phyloP scores from a whole-genome alignment of 805 yeast species.

The Lipomyces yamanashiensis region DNA sequence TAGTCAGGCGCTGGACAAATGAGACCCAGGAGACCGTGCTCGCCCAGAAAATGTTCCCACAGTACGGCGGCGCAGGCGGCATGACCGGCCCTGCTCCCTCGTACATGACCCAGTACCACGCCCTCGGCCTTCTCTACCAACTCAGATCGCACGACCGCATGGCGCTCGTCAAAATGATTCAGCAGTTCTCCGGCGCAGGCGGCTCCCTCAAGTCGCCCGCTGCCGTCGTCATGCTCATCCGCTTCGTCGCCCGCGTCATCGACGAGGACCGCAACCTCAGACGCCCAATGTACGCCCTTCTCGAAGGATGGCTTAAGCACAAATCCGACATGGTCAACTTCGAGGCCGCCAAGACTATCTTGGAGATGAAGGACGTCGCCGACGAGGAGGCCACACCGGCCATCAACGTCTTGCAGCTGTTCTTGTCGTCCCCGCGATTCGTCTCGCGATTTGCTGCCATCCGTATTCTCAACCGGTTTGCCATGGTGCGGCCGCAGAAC shows the following conservation, averaged over 20 bases:
- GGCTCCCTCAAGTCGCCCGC: conserved; percentile 72
- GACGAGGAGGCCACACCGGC: conserved; percentile 73
- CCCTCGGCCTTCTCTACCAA: conserved; percentile 86
- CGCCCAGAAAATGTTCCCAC: conserved; percentile 57
- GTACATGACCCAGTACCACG: conserved; percentile 91
- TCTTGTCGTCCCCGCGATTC: conserved; percentile 85
- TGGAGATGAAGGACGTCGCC: conserved; percentile 59
- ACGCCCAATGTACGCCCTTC: conserved; percentile 63
- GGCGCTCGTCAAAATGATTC: conserved; percentile 89
- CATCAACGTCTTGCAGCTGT: conserved; percentile 70
- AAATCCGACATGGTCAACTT: conserved; percentile 87
- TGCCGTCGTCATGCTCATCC: conserved; percentile 82
- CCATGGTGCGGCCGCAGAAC: conserved; percentile 77
- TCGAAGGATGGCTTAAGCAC: conserved; percentile 73
- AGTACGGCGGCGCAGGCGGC: conserved; percentile 32
- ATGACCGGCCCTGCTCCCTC: conserved; percentile 59
- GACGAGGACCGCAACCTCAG: conserved; percentile 71
- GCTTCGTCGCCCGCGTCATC: conserved; percentile 75
- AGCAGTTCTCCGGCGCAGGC: conserved; percentile 59
- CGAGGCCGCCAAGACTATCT: conserved; percentile 83
- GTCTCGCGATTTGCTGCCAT: conserved; percentile 93
- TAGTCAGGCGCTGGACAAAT: conserved; percentile 90
- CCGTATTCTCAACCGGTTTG: conserved; percentile 82
- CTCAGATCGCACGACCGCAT: conserved; percentile 89
- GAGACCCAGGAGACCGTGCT: conserved; percentile 91